Evolutionary conservation across 2,329 filamentous ascomycete genomes (phyloP), one percentile per base, ranked within the genome.

Genomic region (Clonostachys byssicola): DNA sequence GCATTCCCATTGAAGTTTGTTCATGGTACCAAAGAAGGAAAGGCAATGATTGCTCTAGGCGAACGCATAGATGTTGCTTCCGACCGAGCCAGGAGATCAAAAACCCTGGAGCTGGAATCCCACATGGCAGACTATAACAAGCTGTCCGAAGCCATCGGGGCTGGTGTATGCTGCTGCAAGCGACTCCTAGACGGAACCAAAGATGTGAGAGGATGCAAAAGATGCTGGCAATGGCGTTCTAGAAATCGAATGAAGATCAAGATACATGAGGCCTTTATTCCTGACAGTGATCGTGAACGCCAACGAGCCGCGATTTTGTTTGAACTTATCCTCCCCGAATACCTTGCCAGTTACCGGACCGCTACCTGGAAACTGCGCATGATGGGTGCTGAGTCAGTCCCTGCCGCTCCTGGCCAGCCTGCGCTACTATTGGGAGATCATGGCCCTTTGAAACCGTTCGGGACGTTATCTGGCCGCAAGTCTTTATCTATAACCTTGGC

Each of bases 401-500:
- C 10, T 1, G 3, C 4, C 14, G 10, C 7, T 40, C 3, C n/a
- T 18, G 3, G n/a, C n/a, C n/a, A 40, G 38, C 54, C 52, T 0
- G 18, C 41, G n/a, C 12, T 55, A 4, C 20, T 43, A 1, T 34
- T 55, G 3, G 9, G 39, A 1, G 13, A 54, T 12, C 13, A 47
- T 3, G 10, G 3, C 5, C 4, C 6, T 5, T 41, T 55, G 13
- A 44, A 40, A 3, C n/a, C 10, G 2, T 47, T 44, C 40, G 1
- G 2, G 1, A 4, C 43, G 41, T 1, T 40, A 40, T n/a, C n/a
- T 40, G 12, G n/a, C 38, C 38, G 38, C 17, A 8, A n/a, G 17
- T 20, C 30, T 14, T 42, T 16, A 12, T 42, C 46, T 5, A 5
- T 59, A 2, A 54, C 56, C 1, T 8, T 63, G 30, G 59, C 59